Conservation (phyloP, 2,329 filamentous ascomycete species). For the Monosporascus sp. region DNA sequence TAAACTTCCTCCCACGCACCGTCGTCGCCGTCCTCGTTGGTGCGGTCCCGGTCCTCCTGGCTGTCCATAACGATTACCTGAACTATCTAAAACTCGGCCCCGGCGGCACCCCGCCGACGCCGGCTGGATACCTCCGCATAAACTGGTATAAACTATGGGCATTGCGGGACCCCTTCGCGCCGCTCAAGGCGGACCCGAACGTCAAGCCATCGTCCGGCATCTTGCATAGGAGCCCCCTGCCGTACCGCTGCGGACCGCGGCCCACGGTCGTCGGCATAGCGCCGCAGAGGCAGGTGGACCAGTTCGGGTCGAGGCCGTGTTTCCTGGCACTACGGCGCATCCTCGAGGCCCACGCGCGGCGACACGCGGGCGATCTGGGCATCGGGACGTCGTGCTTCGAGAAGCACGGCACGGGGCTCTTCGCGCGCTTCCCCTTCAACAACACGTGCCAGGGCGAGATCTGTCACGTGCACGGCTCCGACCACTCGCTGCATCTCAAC, state of each 20-base stretch:
- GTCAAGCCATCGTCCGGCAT: constrained; percentile 53
- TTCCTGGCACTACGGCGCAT: constrained; percentile 50
- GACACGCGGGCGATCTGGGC: constrained; percentile 44
- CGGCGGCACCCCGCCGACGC: constrained; percentile 72
- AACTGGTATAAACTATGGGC: constrained; percentile 67
- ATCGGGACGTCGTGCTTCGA: constrained; percentile 72
- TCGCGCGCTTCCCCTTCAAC: constrained; percentile 60
- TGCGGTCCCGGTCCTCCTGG: constrained; percentile 41
- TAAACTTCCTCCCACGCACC: constrained; percentile 46
- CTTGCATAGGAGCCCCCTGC: constrained; percentile 47
- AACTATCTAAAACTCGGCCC: constrained; percentile 74
- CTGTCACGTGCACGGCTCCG: constrained; percentile 71
- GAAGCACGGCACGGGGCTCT: constrained; percentile 74
- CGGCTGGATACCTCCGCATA: constrained; percentile 67
- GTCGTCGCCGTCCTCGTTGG: constrained; percentile 45
- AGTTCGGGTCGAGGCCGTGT: constrained; percentile 50
- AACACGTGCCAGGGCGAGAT: constrained; percentile 75
- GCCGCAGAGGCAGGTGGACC: constrained; percentile 73
- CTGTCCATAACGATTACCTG: constrained; percentile 65
- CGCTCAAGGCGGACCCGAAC: constrained; percentile 46
- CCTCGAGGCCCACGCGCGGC: constrained; percentile 45
- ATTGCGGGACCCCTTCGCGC: constrained; percentile 62
- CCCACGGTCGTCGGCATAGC: constrained; percentile 71
- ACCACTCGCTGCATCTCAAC: constrained; percentile 73
- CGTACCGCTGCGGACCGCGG: constrained; percentile 56